Conservation (phyloP, 495 filamentous ascomycete genomes). For the Neurospora tetraspora region DNA sequence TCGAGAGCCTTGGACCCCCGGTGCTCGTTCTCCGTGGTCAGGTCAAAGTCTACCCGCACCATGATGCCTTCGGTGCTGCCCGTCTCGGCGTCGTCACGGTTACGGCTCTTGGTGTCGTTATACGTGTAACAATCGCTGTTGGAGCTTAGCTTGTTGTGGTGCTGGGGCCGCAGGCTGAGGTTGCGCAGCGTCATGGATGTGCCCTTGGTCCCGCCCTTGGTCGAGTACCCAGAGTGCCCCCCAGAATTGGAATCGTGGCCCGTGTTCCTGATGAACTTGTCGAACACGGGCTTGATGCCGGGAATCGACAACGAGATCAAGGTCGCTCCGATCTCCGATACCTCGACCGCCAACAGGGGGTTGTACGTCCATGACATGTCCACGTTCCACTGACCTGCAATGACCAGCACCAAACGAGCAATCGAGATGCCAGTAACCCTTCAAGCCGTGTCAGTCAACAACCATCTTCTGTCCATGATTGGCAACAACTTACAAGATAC, state of each 20-base stretch:
- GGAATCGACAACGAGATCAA: slow-evolving; percentile 37
- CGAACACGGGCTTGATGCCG: slow-evolving; percentile 34
- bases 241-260: not conserved
- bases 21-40: not conserved
- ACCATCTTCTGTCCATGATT: not conserved
- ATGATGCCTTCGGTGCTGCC: slow-evolving; percentile 8
- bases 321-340: slow-evolving; percentile 34
- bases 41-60: slow-evolving; percentile 7
- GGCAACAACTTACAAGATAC: slow-evolving; percentile 30
- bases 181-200: not conserved
- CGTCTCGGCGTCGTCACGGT: not conserved
- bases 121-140: not conserved
- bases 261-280: slow-evolving; percentile 8
- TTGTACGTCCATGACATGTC: slow-evolving; percentile 38
- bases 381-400: slow-evolving; percentile 27
- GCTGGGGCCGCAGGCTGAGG: not conserved
- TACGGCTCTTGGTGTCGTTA: not conserved
- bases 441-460: not conserved
- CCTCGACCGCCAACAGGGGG: slow-evolving; percentile 35
- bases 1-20: not conserved
- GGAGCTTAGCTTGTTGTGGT: slow-evolving; percentile 1
- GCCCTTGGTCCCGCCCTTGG: not conserved
- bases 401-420: slow-evolving; percentile 33
- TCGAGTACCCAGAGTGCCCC: not conserved
- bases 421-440: slow-evolving; percentile 36